Evolutionary conservation across 1,284 basidiomycete species (phyloP).

Genomic region (Ustilago nuda): DNA sequence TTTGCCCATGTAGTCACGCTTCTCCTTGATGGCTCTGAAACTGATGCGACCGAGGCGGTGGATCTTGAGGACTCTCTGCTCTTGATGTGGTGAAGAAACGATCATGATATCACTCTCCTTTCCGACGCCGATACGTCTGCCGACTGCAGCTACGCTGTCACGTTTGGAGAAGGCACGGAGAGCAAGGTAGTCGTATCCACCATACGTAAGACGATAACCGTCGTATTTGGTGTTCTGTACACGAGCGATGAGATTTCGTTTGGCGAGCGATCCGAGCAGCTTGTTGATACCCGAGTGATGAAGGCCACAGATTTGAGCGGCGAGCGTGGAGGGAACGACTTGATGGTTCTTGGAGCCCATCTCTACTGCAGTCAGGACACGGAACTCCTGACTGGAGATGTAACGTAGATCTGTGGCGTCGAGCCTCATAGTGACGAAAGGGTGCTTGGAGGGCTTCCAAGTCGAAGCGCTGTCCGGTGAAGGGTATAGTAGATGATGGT

Average conservation of each 20-base stretch:
- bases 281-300: constrained; percentile 94
- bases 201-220: constrained; percentile 95
- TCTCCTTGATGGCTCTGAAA: constrained; percentile 95
- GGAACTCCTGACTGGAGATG: constrained; percentile 89
- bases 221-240: constrained; percentile 96
- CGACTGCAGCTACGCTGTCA: constrained; percentile 73
- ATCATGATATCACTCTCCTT: constrained; percentile 98
- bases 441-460: neutral
- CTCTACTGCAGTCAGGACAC: constrained; percentile 94
- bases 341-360: constrained; percentile 99
- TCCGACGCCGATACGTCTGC: constrained; percentile 96
- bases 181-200: constrained; percentile 95
- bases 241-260: constrained; percentile 87
- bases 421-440: constrained; percentile 77
- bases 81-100: constrained; percentile 84
- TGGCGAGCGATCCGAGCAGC: constrained; percentile 86
- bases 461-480: neutral
- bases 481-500: constrained; percentile 12
- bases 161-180: constrained; percentile 88
- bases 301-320: constrained; percentile 90
- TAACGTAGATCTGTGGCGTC: constrained; percentile 95
- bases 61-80: constrained; percentile 89
- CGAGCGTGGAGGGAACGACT: constrained; percentile 87
- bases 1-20: constrained; percentile 96
- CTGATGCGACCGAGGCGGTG: constrained; percentile 94